Base-by-base conservation (phyloP, 2,329 filamentous ascomycete species). In the Cadophora malorum region DNA sequence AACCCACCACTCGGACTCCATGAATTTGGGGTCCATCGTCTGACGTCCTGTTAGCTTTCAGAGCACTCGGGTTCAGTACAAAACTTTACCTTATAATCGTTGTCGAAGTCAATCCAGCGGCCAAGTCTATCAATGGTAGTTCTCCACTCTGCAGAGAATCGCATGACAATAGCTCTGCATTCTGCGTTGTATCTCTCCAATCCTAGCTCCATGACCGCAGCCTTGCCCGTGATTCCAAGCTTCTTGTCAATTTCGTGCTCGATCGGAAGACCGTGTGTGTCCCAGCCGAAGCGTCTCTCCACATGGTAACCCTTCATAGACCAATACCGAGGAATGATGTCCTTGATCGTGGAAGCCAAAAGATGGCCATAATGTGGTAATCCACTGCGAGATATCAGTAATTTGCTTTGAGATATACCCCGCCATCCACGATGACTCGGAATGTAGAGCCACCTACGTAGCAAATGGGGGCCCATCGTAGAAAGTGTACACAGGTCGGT, bases 231-330 rank as follows among this genome's bases (percentile, higher is more conserved):
- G 77, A 97, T 94, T 50, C 92, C 92, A 72, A 97, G 85, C 81
- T 95, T 95, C 86, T 97, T 97, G 84, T 97, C 95, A 77, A 97
- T 97, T 81, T 97, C 95, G 79, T 97, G 93, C 82, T 98, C 95
- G 74, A 98, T 96, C 19, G 95, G 95, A 64, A 98, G 85, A 69
- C 95, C 95, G 78, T 97, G 95, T 1, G 94, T 93, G 79, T 97
- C 95, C 95, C 95, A 97, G 64, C 95, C 95, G 74, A 97, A 97
- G 68, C 94, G 88, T 72, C 95, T 88, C 83, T 96, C 93, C 63
- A 97, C 94, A 82, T 97, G 91, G 78, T 90, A 92, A 19, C 95
- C 95, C 79, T 96, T 96, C 94, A 97, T 97, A 63, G 94, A 94
- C 93, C 94, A 97, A 80, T 97, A 98, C 74, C 95, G 86, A 9